Evolutionary conservation across 306 rosid species (phyloP), one percentile per base, ranked within the genome.

Genomic region (Myrica gale): DNA sequence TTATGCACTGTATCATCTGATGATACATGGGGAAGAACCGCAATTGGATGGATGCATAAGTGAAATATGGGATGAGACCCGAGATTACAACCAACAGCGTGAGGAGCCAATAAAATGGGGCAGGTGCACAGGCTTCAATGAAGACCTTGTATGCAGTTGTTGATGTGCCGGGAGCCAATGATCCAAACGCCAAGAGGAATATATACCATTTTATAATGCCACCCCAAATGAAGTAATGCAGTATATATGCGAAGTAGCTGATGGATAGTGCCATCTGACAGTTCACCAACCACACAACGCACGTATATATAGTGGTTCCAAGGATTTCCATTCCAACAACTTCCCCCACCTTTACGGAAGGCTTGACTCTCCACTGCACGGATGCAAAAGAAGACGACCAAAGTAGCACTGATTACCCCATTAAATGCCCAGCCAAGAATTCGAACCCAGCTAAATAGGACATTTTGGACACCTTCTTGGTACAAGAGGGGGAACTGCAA

Each of bases 221-320:
- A 68, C 99, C 99, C 99, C 99, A 96, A 58, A 96, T 89, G 92
- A 96, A 84, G 74, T 90, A 71, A 74, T 96, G 98, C 51, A 92
- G 99, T 41, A 96, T 80, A 48, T 85, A 89, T 39, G 99, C 88
- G 90, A 96, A 96, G 87, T 92, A 90, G 62, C 69, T 88, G 81
- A 96, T 87, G 37, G 96, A 92, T 39, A 96, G 69, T 41, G 98
- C 98, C 99, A 96, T 92, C 80, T 96, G 99, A 72, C 97, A 88
- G 86, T 96, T 96, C 70, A 96, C 99, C 43, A 78, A 92, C 98
- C 99, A 96, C 72, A 96, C 93, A 5, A 92, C 88, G 57, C 97
- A 92, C 13, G 98, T 87, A 88, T 89, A 96, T 91, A 96, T 78
- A 23, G 94, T 92, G 75, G 91, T 85, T 0, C 99, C 99, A 10